Evolutionary conservation across 352 stramenopile genomes (phyloP).

Genomic region (Saprolegnia diclina): DNA sequence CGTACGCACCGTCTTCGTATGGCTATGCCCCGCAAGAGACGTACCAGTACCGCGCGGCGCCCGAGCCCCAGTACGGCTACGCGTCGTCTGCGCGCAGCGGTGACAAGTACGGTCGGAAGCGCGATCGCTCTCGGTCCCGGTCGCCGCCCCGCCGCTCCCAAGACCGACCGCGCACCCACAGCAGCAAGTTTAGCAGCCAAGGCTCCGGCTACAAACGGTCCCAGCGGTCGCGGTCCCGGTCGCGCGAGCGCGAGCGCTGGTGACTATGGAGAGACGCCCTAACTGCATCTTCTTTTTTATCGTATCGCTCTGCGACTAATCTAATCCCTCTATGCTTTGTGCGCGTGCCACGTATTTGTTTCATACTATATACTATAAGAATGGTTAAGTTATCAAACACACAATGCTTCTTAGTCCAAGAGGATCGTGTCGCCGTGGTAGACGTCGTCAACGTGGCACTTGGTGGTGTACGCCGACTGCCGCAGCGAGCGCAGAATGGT

Average conservation of each 20-base stretch:
- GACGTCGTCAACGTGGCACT: background rate
- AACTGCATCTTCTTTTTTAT: too few relatives aligned
- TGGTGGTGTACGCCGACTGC: background rate
- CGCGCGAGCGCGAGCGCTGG: background rate
- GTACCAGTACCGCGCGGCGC: background rate
- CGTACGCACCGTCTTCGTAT: background rate
- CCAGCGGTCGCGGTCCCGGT: constrained; percentile 8
- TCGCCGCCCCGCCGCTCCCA: background rate
- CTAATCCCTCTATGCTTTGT: too few relatives aligned
- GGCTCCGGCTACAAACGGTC: background rate
- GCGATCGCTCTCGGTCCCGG: background rate
- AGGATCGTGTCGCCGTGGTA: background rate
- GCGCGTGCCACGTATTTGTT: too few relatives aligned
- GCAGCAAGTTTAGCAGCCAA: background rate
- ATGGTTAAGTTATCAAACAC: too few relatives aligned
- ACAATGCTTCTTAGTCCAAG: background rate
- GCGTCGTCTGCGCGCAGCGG: background rate
- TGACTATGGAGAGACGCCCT: too few relatives aligned
- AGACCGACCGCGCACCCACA: background rate
- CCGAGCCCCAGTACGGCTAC: background rate
- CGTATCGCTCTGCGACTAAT: too few relatives aligned
- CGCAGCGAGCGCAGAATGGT: background rate
- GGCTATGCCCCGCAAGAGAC: background rate
- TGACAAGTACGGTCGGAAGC: background rate
- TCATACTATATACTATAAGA: too few relatives aligned